Evolutionary conservation across 176 grass and related monocot genomes (phyloP).

Genomic region (Stipa capillata): DNA sequence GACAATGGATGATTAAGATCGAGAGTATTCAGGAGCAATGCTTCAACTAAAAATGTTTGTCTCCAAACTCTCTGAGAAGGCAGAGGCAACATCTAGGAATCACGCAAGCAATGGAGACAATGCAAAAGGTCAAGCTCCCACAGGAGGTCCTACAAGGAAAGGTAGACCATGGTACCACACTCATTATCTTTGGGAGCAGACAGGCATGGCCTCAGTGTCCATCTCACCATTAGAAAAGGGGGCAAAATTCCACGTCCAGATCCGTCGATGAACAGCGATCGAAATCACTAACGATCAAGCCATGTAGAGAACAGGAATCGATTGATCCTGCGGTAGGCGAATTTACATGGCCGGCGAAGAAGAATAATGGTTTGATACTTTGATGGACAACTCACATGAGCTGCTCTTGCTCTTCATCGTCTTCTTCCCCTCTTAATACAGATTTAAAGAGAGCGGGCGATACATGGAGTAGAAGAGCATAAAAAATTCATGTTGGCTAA

Average conservation of each 20-base stretch:
- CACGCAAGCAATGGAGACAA: neutral
- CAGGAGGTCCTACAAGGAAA: constrained; percentile 11
- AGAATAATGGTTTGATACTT: too few relatives aligned
- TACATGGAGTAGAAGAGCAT: too few relatives aligned
- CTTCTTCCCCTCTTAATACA: too few relatives aligned
- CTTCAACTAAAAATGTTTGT: neutral
- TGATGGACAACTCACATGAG: neutral
- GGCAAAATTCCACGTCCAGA: neutral
- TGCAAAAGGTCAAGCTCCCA: neutral
- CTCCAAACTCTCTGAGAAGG: neutral
- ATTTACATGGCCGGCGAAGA: neutral
- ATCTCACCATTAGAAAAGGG: neutral
- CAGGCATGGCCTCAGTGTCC: neutral
- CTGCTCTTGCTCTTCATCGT: neutral
- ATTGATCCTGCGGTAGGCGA: neutral
- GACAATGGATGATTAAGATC: neutral
- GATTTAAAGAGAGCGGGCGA: too few relatives aligned
- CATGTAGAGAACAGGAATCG: neutral
- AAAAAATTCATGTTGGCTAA: too few relatives aligned
- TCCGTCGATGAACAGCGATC: neutral
- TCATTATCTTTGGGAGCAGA: neutral
- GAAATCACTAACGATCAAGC: neutral
- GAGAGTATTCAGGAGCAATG: neutral
- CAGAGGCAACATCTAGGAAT: neutral
- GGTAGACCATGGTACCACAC: neutral